phyloP scores from a whole-genome alignment of 495 filamentous ascomycete species.

The Neurospora discreta region DNA sequence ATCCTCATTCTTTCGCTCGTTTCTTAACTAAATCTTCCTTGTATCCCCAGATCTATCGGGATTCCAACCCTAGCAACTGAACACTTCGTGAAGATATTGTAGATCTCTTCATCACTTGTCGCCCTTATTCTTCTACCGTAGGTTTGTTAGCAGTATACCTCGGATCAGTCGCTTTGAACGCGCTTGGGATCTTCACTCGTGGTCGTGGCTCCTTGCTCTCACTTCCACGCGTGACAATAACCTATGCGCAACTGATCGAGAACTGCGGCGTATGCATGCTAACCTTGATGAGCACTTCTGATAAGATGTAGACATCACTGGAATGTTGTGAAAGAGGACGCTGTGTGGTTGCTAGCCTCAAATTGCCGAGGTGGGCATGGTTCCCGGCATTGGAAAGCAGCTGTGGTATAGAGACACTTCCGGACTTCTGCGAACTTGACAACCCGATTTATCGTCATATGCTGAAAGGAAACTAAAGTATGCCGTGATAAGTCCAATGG shows the following conservation, averaged over 20 bases:
- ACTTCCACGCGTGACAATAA: constrained; percentile 40
- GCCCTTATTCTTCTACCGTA: too few species aligned
- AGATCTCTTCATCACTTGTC: constrained; percentile 25
- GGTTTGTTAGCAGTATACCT: constrained; percentile 35
- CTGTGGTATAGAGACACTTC: not conserved
- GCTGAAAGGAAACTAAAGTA: not conserved
- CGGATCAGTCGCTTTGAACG: constrained; percentile 43
- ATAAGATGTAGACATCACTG: not conserved
- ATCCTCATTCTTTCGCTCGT: too few species aligned
- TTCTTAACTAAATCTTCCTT: too few species aligned
- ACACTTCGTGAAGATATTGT: constrained; percentile 39
- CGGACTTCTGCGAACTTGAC: not conserved
- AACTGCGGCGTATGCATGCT: constrained; percentile 27
- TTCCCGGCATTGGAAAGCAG: not conserved
- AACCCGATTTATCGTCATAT: constrained; percentile 3
- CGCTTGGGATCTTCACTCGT: constrained; percentile 41
- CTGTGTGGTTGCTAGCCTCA: not conserved
- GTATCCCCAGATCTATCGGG: too few species aligned
- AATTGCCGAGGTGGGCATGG: not conserved
- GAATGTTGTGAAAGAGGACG: not conserved
- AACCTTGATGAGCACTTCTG: too few species aligned
- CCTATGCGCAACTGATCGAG: constrained; percentile 48
- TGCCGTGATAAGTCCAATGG: not conserved
- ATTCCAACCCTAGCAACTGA: constrained; percentile 7
- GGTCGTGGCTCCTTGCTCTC: constrained; percentile 35